Base-by-base conservation (phyloP, 2,329 filamentous ascomycete genomes). In the Aspergillus alliaceus region DNA sequence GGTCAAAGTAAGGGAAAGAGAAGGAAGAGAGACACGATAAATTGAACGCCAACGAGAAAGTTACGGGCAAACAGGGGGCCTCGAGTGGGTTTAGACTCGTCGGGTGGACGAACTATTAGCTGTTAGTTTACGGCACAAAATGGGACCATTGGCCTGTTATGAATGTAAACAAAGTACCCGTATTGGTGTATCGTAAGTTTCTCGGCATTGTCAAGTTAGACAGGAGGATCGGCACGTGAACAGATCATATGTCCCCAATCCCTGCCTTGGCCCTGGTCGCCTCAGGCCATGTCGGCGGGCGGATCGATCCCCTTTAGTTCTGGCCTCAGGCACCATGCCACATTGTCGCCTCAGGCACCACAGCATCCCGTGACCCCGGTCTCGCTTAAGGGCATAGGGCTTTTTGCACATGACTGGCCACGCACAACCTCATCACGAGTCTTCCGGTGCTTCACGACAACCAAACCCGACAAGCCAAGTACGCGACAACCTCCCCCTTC, bases 381-480 rank as follows among this genome's bases (percentile, higher is more conserved):
- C 70, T 73, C 70, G 70, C 71, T 73, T 73, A 73, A 67, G 65
- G 66, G 68, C 61, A 64, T 44, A 44, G 40, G 40, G 40, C 40
- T 44, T 44, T n/a, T 44, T 44, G 40, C 22, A 44, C 61, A 62
- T 65, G 60, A 65, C 65, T 59, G 63, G 55, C 63, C 72, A 75
- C 72, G 72, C 66, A 71, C 66, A 69, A 69, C 64, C 62, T 67
- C 69, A 69, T 71, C 66, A 63, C 64, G 67, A 68, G 64, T 65
- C 64, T 67, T 66, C 64, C 68, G 69, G 67, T 68, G 69, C 71
- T 66, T 73, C 69, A 62, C 68, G 70, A 72, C 72, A 70, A 70
- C 69, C 69, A 68, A 72, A 64, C 67, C 71, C 72, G 71, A 74
- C 71, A 75, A 69, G 61, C 71, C 68, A 73, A 73, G 71, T 73